Conservation (phyloP, 352 stramenopile species). For the Globisporangium perplexum region DNA sequence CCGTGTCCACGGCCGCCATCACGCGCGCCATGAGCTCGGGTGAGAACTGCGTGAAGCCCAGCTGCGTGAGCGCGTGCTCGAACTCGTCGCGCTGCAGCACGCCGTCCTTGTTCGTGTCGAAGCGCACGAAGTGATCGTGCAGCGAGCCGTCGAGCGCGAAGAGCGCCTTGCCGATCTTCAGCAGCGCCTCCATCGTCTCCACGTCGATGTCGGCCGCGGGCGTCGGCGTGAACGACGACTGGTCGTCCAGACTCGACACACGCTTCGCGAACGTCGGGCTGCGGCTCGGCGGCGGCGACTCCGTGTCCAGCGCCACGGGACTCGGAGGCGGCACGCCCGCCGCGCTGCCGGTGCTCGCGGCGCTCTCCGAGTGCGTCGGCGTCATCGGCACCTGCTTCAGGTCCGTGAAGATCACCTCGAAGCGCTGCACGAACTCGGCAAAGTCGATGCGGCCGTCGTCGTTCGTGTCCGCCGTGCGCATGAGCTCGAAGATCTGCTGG, state of each 20-base stretch:
- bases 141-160: slow-evolving; percentile 69
- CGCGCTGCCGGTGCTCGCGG: neutral
- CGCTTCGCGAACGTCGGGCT: slow-evolving; percentile 38
- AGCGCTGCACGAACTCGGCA: slow-evolving; percentile 87
- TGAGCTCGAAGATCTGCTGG: slow-evolving; percentile 90
- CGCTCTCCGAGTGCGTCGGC: slow-evolving; percentile 13
- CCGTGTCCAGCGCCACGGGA: slow-evolving; percentile 15
- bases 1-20: slow-evolving; percentile 83
- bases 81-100: slow-evolving; percentile 77
- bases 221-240: slow-evolving; percentile 50
- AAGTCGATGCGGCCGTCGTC: slow-evolving; percentile 91
- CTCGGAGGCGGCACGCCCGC: slow-evolving; percentile 13
- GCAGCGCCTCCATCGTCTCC: slow-evolving; percentile 76
- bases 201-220: slow-evolving; percentile 64
- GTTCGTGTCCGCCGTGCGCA: slow-evolving; percentile 91
- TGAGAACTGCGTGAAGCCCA: slow-evolving; percentile 55
- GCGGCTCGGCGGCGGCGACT: slow-evolving; percentile 1
- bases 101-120: slow-evolving; percentile 83
- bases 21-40: slow-evolving; percentile 59
- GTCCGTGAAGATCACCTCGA: slow-evolving; percentile 90
- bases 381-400: slow-evolving; percentile 30
- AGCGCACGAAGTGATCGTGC: slow-evolving; percentile 80
- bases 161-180: slow-evolving; percentile 72
- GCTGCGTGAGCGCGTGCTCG: slow-evolving; percentile 52
- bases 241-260: slow-evolving; percentile 53